Conservation (phyloP, 73 alveolate genomes). For the Durusdinium trenchii region DNA sequence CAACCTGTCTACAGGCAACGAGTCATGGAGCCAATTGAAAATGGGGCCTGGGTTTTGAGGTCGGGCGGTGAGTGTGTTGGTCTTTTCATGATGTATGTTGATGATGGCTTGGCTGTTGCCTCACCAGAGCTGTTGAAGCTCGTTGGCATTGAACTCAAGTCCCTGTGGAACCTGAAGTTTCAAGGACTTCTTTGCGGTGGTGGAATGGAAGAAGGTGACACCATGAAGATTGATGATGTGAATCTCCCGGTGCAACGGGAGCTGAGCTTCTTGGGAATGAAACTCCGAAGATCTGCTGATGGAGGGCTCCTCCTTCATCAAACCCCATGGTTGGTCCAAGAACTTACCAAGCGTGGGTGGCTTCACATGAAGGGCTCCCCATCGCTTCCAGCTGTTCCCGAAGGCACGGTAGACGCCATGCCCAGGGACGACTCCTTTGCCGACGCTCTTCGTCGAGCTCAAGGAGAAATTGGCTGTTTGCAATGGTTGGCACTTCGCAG, state of each 20-base stretch:
- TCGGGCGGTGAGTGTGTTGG: background rate
- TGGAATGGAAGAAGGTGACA: background rate
- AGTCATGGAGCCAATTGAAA: background rate
- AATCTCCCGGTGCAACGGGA: background rate
- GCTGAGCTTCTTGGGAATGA: background rate
- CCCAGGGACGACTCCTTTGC: background rate
- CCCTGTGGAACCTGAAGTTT: background rate
- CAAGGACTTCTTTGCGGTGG: background rate
- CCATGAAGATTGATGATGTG: background rate
- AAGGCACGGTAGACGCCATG: constrained; percentile 3
- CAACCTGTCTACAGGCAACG: background rate
- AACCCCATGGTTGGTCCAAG: background rate
- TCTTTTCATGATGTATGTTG: no score
- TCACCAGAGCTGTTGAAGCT: background rate
- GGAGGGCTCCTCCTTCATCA: background rate
- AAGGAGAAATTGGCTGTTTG: constrained; percentile 11
- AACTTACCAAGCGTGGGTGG: constrained; percentile 12
- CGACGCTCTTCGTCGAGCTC: background rate
- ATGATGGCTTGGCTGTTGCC: background rate
- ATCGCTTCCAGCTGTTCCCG: background rate
- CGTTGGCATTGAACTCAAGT: background rate
- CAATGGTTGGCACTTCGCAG: background rate
- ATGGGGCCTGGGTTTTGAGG: background rate
- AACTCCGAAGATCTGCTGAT: background rate
- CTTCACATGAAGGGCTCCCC: no score